Evolutionary conservation across 2,329 filamentous ascomycete species (phyloP).

Genomic region (Neonectria magnoliae): DNA sequence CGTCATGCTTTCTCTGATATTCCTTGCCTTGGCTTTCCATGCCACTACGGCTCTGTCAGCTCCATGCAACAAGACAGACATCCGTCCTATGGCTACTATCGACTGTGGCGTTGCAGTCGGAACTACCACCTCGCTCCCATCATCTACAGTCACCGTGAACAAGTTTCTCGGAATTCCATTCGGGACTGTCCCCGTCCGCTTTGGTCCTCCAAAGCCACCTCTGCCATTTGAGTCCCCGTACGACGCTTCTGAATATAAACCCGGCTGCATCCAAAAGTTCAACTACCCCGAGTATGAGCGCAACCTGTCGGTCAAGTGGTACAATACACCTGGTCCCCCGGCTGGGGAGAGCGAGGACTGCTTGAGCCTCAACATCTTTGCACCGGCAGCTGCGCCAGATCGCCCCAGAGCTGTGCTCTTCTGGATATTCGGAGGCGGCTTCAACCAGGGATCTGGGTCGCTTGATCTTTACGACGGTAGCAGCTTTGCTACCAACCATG

Average conservation of each 20-base stretch:
- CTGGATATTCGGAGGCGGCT: conserved; percentile 56
- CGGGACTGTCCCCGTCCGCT: conserved; percentile 41
- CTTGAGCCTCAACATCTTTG: conserved; percentile 47
- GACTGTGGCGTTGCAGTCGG: conserved; percentile 32
- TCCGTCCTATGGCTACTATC: conserved; percentile 29
- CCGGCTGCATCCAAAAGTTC: conserved; percentile 43
- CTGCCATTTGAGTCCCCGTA: conserved; percentile 31
- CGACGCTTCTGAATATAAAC: conserved; percentile 38
- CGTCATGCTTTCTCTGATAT: conserved; percentile 18
- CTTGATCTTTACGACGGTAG: conserved; percentile 53
- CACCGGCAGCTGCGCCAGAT: conserved; percentile 33
- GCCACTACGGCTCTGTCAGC: not conserved
- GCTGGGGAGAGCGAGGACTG: conserved; percentile 47
- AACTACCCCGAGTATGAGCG: conserved; percentile 27
- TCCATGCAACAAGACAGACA: not conserved
- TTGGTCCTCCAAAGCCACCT: conserved; percentile 33
- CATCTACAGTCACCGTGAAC: conserved; percentile 33
- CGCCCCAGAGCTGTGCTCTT: conserved; percentile 54
- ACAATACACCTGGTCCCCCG: conserved; percentile 35
- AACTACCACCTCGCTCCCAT: conserved; percentile 26
- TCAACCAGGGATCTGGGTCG: conserved; percentile 48
- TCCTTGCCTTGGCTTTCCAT: conserved; percentile 3
- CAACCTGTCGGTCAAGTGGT: conserved; percentile 29
- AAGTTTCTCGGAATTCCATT: conserved; percentile 47
- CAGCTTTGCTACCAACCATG: conserved; percentile 52